Evolutionary conservation across 306 rosid species (phyloP).

Genomic region (Prunus padus): DNA sequence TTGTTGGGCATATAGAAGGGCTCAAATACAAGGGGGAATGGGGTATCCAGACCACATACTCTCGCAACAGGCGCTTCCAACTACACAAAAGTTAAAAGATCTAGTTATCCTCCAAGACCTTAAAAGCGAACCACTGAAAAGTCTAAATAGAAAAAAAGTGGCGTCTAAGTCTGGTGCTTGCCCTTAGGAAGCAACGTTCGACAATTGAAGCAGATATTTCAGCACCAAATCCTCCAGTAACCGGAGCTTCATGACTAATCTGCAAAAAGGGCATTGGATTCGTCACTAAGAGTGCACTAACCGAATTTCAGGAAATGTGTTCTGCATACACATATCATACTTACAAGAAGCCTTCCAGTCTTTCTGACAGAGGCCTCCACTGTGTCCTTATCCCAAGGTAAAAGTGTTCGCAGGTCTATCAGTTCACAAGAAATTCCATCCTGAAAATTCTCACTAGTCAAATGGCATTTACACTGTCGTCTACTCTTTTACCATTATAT

Average conservation of each 20-base stretch:
- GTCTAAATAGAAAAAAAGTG: background rate
- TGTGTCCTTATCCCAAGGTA: slow-evolving; percentile 98
- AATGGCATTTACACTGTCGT: background rate
- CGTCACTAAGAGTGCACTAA: slow-evolving; percentile 17
- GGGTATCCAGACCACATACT: slow-evolving; percentile 93
- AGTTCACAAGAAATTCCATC: slow-evolving; percentile 95
- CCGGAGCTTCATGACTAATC: slow-evolving; percentile 99
- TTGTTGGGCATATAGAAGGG: slow-evolving; percentile 96
- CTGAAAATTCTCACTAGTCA: slow-evolving; percentile 45
- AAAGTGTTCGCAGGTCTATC: slow-evolving; percentile 83
- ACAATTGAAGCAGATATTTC: slow-evolving; percentile 90
- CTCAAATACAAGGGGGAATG: slow-evolving; percentile 94
- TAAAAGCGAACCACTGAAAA: background rate
- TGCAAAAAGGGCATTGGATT: slow-evolving; percentile 28
- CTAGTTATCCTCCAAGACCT: background rate
- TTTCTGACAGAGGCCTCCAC: slow-evolving; percentile 87
- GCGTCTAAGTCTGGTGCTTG: slow-evolving; percentile 33
- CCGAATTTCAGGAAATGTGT: background rate
- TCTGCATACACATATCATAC: slow-evolving; percentile 30
- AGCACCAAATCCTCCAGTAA: slow-evolving; percentile 96
- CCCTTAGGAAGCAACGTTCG: slow-evolving; percentile 92
- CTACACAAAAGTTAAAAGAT: slow-evolving; percentile 28
- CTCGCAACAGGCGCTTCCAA: slow-evolving; percentile 94
- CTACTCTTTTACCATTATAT: background rate
- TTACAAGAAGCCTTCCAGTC: slow-evolving; percentile 93